A percentile compares a stretch with the other conserved stretches of the same genome.
These are phyloP conservation scores for Sporobolomyces phaffii DNA, from an alignment of 768 basidiomycete genomes.

Conservation along the genomic window DNA sequence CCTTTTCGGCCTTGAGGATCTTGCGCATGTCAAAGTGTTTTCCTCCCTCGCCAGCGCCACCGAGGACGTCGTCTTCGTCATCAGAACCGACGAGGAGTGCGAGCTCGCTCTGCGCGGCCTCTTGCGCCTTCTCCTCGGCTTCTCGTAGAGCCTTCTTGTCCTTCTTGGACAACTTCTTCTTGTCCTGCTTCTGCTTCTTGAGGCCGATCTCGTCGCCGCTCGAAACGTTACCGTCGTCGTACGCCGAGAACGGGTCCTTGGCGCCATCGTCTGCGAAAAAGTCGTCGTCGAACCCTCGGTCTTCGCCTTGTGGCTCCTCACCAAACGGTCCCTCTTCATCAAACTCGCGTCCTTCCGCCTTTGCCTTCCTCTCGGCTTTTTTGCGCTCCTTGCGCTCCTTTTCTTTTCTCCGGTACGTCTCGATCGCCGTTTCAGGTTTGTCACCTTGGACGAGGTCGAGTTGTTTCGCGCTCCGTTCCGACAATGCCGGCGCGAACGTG, in stretches of 20 bases:
- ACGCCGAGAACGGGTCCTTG: conserved; percentile 37
- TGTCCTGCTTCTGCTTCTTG: conserved; percentile 41
- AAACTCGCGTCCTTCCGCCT: conserved; percentile 39
- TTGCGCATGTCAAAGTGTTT: conserved; percentile 87
- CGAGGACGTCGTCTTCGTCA: conserved; percentile 52
- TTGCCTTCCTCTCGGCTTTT: conserved; percentile 61
- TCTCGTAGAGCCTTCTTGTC: conserved; percentile 37
- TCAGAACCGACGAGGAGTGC: conserved; percentile 52
- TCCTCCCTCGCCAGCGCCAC: conserved; percentile 50
- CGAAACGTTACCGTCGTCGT: conserved; percentile 29
- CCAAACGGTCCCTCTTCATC: conserved; percentile 37
- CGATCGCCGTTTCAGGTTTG: conserved; percentile 77
- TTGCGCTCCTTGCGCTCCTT: conserved; percentile 77
- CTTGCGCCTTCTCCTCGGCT: conserved; percentile 29
- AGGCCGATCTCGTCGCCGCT: conserved; percentile 40
- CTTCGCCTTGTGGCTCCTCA: conserved; percentile 27
- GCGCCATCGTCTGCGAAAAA: conserved; percentile 59
- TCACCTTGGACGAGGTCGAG: conserved; percentile 43
- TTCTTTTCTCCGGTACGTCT: conserved; percentile 81
- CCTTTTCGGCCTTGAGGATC: conserved; percentile 78
- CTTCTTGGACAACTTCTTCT: conserved; percentile 30
- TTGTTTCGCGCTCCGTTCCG: conserved; percentile 47
- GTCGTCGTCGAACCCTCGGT: conserved; percentile 55
- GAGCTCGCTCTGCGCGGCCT: conserved; percentile 32
- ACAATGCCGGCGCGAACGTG: conserved; percentile 83